Percentiles rank a stretch among this genome's conserved stretches.
Conservation (phyloP, 73 alveolate genomes). For the Urostyla sp. region DNA sequence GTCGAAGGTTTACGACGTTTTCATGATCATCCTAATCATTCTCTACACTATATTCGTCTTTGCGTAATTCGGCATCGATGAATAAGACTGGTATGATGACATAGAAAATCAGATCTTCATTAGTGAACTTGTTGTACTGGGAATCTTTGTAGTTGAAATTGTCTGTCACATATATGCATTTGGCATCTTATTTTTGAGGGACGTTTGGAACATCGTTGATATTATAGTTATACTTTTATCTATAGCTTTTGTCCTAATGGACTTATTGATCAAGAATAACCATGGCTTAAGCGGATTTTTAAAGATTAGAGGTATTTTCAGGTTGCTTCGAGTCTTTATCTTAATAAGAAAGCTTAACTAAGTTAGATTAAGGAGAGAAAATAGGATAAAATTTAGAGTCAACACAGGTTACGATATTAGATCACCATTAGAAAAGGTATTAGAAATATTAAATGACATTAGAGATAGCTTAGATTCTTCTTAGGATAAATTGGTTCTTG, state of each 20-base stretch:
- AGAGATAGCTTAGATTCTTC: constrained; percentile 19
- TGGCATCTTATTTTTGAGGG: background rate
- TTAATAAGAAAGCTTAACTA: constrained; percentile 60
- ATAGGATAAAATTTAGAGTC: background rate
- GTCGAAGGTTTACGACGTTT: constrained; percentile 17
- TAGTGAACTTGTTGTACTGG: constrained; percentile 19
- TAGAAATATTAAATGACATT: constrained; percentile 18
- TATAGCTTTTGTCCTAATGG: constrained; percentile 1
- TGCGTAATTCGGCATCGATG: constrained; percentile 23
- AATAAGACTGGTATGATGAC: constrained; percentile 4
- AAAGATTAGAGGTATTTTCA: constrained; percentile 53
- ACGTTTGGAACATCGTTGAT: constrained; percentile 4
- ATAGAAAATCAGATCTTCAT: background rate
- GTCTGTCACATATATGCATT: constrained; percentile 16
- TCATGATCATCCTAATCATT: constrained; percentile 3
- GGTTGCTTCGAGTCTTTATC: constrained; percentile 35
- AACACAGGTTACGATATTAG: constrained; percentile 17
- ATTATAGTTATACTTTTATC: background rate
- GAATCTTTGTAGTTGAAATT: constrained; percentile 21
- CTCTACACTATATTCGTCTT: constrained; percentile 33
- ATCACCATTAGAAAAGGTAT: constrained; percentile 43
- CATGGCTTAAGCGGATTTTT: constrained; percentile 6
- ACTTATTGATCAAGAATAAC: constrained; percentile 9
- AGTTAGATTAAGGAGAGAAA: constrained; percentile 41
- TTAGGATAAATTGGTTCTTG: constrained; percentile 2